phyloP scores from a whole-genome alignment of 257 asterid genomes.

The Fraxinus quadrangulata region DNA sequence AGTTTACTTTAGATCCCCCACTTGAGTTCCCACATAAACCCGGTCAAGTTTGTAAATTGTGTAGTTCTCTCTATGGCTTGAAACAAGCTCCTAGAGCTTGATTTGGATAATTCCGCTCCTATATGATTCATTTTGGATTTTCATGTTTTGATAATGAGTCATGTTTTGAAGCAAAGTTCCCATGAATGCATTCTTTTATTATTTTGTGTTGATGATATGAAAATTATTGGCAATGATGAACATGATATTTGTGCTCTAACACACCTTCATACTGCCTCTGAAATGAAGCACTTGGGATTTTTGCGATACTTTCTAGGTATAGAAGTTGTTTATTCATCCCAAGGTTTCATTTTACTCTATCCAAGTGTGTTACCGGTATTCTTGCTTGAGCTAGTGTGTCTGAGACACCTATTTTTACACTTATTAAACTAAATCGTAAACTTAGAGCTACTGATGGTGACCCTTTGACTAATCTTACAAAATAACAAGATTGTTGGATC shows the following conservation, averaged over 20 bases:
- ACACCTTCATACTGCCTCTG: not conserved
- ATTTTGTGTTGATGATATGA: not conserved
- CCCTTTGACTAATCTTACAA: not conserved
- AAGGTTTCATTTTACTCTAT: no score
- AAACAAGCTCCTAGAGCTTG: conserved; percentile 3
- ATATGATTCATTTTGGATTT: not conserved
- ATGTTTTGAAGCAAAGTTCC: not conserved
- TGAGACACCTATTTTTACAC: no score
- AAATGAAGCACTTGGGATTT: conserved; percentile 3
- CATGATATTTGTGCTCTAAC: not conserved
- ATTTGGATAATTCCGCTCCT: not conserved
- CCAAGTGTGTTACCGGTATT: not conserved
- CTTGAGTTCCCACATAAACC: not conserved
- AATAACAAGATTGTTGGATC: not conserved
- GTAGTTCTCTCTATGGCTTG: not conserved
- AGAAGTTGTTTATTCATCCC: no score
- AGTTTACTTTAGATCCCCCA: not conserved
- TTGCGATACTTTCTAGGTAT: not conserved
- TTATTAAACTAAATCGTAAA: not conserved
- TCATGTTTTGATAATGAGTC: not conserved
- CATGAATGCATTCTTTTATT: not conserved
- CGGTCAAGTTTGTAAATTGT: not conserved
- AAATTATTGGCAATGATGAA: not conserved
- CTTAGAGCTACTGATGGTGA: not conserved
- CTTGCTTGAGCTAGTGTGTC: not conserved